These are phyloP conservation scores for Bremia lactucae DNA, from an alignment of 352 stramenopile species.

Conservation along the genomic window DNA sequence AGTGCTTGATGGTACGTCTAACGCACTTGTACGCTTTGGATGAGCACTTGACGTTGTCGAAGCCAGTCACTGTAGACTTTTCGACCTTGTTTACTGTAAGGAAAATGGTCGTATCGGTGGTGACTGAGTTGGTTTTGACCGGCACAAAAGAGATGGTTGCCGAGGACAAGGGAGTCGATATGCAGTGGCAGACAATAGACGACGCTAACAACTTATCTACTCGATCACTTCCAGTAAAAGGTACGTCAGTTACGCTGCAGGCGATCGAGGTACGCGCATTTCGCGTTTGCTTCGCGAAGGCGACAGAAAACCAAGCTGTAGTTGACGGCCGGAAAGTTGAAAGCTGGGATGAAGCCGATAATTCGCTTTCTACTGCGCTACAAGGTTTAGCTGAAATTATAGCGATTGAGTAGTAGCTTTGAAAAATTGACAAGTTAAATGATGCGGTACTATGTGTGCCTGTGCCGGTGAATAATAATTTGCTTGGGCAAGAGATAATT, in stretches of 20 bases:
- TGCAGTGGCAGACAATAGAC: conserved; percentile 33
- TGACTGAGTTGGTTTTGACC: conserved; percentile 86
- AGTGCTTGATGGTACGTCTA: conserved; percentile 85
- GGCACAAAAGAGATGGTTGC: conserved; percentile 51
- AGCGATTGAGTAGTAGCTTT: conserved; percentile 17
- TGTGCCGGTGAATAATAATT: not conserved
- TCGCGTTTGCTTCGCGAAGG: conserved; percentile 46
- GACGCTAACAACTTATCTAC: conserved; percentile 17
- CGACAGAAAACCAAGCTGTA: not conserved
- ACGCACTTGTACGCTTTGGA: conserved; percentile 89
- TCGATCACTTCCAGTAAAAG: conserved; percentile 33
- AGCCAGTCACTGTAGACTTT: conserved; percentile 67
- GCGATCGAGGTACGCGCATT: conserved; percentile 92
- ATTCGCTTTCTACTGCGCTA: conserved; percentile 15
- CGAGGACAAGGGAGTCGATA: conserved; percentile 15
- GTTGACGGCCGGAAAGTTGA: not conserved
- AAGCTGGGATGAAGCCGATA: conserved; percentile 8
- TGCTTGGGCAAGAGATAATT: too few relatives aligned
- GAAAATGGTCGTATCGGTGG: conserved; percentile 37
- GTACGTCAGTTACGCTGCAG: conserved; percentile 59
- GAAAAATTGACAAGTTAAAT: not conserved
- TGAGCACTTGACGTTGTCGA: conserved; percentile 74
- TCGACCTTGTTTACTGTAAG: conserved; percentile 39
- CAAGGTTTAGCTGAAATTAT: conserved; percentile 27
- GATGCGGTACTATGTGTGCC: not conserved